Conservation (phyloP, 2,329 filamentous ascomycete species). For the Penicillium nordicum region DNA sequence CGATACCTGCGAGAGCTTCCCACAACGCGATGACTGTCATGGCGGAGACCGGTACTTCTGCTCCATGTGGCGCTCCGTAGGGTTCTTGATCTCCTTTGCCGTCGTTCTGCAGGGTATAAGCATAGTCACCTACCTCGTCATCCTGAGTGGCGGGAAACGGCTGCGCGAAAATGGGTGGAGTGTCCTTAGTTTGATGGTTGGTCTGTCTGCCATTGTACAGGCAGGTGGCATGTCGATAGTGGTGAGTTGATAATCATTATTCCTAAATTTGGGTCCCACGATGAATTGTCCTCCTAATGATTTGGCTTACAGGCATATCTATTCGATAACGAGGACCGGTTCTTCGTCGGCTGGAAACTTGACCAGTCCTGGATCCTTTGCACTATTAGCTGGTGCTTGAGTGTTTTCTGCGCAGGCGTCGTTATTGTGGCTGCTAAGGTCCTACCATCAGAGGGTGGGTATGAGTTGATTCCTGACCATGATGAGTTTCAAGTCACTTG, state of each 20-base stretch:
- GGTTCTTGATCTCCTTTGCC: constrained; percentile 81
- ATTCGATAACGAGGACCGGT: constrained; percentile 77
- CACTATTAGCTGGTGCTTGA: constrained; percentile 58
- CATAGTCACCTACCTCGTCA: constrained; percentile 73
- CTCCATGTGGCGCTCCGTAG: constrained; percentile 83
- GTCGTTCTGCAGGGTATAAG: constrained; percentile 77
- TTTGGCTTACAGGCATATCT: constrained; percentile 64
- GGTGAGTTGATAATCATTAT: constrained; percentile 52
- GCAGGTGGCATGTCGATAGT: constrained; percentile 77
- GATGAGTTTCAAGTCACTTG: constrained; percentile 13
- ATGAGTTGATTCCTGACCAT: constrained; percentile 66
- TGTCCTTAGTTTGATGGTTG: constrained; percentile 64
- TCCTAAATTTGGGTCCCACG: background rate
- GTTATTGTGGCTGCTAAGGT: constrained; percentile 65
- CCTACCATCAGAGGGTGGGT: constrained; percentile 77
- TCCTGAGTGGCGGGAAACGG: constrained; percentile 73
- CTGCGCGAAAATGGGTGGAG: constrained; percentile 82
- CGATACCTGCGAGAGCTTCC: constrained; percentile 57
- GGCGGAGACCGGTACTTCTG: constrained; percentile 73
- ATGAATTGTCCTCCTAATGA: constrained; percentile 2
- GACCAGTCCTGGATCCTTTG: constrained; percentile 75
- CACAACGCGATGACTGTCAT: constrained; percentile 63
- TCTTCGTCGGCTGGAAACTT: constrained; percentile 76
- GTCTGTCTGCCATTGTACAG: constrained; percentile 65
- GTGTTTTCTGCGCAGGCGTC: constrained; percentile 53